Base-by-base conservation (phyloP, 148 eudicot species). In the Selenicereus undatus region DNA sequence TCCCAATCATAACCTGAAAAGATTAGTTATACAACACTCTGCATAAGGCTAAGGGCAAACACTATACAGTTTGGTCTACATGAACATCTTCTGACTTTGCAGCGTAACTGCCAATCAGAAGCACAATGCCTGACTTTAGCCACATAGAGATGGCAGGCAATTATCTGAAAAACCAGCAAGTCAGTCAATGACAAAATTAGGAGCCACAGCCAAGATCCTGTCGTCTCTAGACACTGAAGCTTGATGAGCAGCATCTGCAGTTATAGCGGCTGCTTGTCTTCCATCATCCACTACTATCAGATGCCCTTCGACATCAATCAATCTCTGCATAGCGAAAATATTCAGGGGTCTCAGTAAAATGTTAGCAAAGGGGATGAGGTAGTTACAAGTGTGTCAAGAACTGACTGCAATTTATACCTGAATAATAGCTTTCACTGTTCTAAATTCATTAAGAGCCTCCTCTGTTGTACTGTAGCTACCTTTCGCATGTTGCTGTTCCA, bases 241-340 rank as follows among this genome's bases (percentile, higher is more conserved):
- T 77, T 75, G 91, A 78, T 79, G 86, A 9, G 73, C 88, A 35
- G 78, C 83, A 27, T 87, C 92, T 78, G 79, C 94, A 26, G 84
- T 91, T 36, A 27, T 87, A 35, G 76, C 87, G 22, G 81, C 85
- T 77, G 74, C 87, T 89, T 84, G 89, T 76, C 84, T 85, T 76
- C 97, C 98, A 42, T 92, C 97, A 81, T 92, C 95, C 69, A 96
- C 90, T 14, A 96, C 98, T 65, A 96, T 94, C 85, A 96, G 78
- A 88, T 91, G 88, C 32, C 99, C 99, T 83, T 96, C 99, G 77
- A 90, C 87, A 80, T 86, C 83, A 75, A 96, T 80, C 89, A 96
- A 87, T 86, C 97, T 93, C 99, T 96, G 98, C 85, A 79, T 3
- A 70, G 60, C 5, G 21, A 29, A 45, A 50, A 5, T 11, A 32